Percentiles rank a stretch among this genome's conserved stretches.
These are phyloP conservation scores for Entamoeba moshkovskii DNA, from an alignment of 208 protist species.

Conservation along the genomic window DNA sequence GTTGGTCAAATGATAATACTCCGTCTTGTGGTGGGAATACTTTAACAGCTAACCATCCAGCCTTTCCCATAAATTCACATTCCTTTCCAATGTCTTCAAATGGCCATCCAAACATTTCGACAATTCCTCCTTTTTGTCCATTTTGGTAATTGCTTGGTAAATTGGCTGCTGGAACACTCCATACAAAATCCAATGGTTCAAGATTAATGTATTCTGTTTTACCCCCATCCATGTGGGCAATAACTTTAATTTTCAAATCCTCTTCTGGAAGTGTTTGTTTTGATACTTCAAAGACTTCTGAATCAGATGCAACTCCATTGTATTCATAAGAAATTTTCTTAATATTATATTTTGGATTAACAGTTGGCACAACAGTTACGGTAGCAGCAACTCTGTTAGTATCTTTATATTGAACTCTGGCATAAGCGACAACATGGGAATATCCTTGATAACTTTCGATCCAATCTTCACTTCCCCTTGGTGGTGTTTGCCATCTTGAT, in stretches of 20 bases:
- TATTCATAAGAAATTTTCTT: conserved; percentile 34
- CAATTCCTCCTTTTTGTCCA: conserved; percentile 49
- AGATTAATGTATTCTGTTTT: conserved; percentile 12
- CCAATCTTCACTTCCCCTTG: neutral
- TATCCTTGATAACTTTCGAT: neutral
- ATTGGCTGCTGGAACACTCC: conserved; percentile 27
- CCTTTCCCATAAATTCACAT: conserved; percentile 25
- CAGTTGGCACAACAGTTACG: neutral
- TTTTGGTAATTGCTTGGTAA: conserved; percentile 36
- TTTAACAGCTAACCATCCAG: conserved; percentile 48
- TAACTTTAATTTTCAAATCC: conserved; percentile 17
- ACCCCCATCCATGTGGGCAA: conserved; percentile 1
- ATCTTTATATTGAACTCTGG: neutral
- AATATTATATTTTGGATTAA: neutral
- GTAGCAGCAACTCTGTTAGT: neutral
- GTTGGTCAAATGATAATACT: conserved; percentile 38
- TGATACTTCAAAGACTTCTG: conserved; percentile 10
- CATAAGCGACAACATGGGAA: neutral
- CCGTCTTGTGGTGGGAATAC: conserved; percentile 46
- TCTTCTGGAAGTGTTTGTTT: neutral
- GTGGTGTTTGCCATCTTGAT: neutral
- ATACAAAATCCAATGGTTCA: conserved; percentile 40
- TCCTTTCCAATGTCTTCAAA: conserved; percentile 28
- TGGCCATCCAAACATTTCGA: conserved; percentile 46
- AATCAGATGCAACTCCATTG: conserved; percentile 15